Conservation (phyloP, 2,329 filamentous ascomycete genomes). For the Fusarium torreyae region DNA sequence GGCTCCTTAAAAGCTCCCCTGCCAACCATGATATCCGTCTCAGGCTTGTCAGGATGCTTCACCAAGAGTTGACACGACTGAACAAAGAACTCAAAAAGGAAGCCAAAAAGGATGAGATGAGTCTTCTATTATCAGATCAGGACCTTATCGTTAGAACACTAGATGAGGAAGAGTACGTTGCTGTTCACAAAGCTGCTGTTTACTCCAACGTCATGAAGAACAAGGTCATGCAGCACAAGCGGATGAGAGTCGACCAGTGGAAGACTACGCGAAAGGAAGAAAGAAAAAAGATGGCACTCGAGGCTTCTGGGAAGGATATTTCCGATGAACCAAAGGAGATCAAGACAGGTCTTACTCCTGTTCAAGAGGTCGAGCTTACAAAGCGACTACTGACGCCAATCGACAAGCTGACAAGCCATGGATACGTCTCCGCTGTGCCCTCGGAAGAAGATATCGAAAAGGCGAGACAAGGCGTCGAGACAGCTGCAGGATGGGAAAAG, state of each 20-base stretch:
- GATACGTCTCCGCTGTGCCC: conserved; percentile 82
- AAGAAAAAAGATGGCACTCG: conserved; percentile 55
- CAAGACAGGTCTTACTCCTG: conserved; percentile 76
- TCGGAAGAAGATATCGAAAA: conserved; percentile 75
- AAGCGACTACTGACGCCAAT: conserved; percentile 75
- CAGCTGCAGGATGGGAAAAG: conserved; percentile 83
- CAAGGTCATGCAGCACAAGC: conserved; percentile 81
- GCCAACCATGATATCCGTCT: conserved; percentile 70
- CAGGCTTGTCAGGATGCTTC: conserved; percentile 73
- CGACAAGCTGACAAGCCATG: conserved; percentile 73
- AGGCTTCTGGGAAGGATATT: conserved; percentile 52
- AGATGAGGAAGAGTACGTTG: conserved; percentile 84
- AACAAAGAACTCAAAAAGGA: conserved; percentile 74
- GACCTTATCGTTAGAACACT: conserved; percentile 78
- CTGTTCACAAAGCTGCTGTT: conserved; percentile 75
- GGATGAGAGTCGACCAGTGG: conserved; percentile 82
- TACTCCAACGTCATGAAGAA: conserved; percentile 91
- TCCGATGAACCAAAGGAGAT: conserved; percentile 66
- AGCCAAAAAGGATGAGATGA: conserved; percentile 63
- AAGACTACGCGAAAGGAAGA: conserved; percentile 68
- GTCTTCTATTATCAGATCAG: conserved; percentile 72
- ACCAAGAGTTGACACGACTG: conserved; percentile 76
- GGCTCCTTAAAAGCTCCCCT: conserved; percentile 72
- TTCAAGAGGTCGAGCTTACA: conserved; percentile 79
- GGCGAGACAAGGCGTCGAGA: conserved; percentile 75